Evolutionary conservation across 345 rosid genomes (phyloP).

Genomic region (Carallia brachiata): DNA sequence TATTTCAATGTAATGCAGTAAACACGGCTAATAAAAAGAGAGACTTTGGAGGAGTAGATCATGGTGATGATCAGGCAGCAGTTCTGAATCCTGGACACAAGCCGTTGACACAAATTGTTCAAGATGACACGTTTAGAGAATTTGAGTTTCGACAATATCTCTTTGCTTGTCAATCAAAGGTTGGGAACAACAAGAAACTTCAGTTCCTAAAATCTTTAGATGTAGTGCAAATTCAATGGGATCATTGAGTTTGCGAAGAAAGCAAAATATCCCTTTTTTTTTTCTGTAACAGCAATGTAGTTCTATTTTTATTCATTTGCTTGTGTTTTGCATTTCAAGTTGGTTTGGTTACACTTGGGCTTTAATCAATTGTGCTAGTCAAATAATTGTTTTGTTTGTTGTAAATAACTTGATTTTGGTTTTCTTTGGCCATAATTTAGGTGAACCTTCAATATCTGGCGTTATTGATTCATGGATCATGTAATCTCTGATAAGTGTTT

Average conservation of each 20-base stretch:
- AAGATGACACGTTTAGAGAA: slow-evolving; percentile 91
- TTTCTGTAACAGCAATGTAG: slow-evolving; percentile 5
- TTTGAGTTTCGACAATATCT: slow-evolving; percentile 94
- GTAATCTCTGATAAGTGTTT: no score
- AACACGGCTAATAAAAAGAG: slow-evolving; percentile 65
- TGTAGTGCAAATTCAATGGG: neutral
- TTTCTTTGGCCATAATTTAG: neutral
- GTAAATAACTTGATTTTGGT: neutral
- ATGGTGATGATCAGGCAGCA: slow-evolving; percentile 89
- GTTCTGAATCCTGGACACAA: slow-evolving; percentile 73
- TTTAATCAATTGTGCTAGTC: neutral
- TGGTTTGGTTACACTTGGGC: neutral
- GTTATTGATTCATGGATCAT: neutral
- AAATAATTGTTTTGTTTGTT: neutral
- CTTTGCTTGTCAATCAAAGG: slow-evolving; percentile 91
- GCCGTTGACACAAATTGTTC: slow-evolving; percentile 70
- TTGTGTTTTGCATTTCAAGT: neutral
- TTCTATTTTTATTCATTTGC: neutral
- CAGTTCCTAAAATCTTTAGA: slow-evolving; percentile 9
- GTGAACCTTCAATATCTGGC: slow-evolving; percentile 3
- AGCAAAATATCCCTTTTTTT: neutral
- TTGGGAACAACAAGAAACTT: slow-evolving; percentile 31
- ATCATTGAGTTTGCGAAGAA: slow-evolving; percentile 5
- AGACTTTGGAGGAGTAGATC: slow-evolving; percentile 87
- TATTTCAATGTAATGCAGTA: slow-evolving; percentile 46